Percentiles rank a stretch among this genome's conserved stretches.
These are phyloP conservation scores for Sporothrix sp. DNA, from an alignment of 2,329 filamentous ascomycete species.

Conservation along the genomic window DNA sequence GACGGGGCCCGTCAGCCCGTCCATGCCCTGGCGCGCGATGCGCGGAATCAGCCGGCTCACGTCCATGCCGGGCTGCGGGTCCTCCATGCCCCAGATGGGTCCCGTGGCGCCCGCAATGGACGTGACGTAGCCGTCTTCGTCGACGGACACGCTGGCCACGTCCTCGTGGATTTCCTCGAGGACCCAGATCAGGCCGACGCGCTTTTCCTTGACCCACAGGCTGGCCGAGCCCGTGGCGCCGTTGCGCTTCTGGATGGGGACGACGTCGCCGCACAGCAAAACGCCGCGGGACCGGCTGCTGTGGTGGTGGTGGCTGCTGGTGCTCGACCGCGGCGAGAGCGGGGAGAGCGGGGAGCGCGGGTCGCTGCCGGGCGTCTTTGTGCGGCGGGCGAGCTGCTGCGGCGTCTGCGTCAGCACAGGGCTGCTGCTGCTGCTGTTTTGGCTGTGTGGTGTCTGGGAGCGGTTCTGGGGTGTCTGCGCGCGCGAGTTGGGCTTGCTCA, in stretches of 20 bases:
- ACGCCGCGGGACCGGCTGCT: slow-evolving; percentile 68
- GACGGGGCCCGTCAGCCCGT: slow-evolving; percentile 58
- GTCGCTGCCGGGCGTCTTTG: slow-evolving; percentile 50
- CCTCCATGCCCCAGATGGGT: slow-evolving; percentile 73
- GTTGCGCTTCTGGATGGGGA: slow-evolving; percentile 93
- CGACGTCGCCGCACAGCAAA: slow-evolving; percentile 90
- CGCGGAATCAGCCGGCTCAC: slow-evolving; percentile 71
- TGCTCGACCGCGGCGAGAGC: slow-evolving; percentile 42
- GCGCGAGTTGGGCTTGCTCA: slow-evolving; percentile 68
- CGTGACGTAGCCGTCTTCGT: slow-evolving; percentile 65
- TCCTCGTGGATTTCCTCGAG: slow-evolving; percentile 96
- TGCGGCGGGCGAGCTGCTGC: slow-evolving; percentile 39
- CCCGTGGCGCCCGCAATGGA: slow-evolving; percentile 66
- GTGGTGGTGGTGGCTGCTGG: slow-evolving; percentile 55
- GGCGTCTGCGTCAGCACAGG: slow-evolving; percentile 18
- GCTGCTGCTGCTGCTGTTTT: slow-evolving; percentile 21
- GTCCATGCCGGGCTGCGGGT: slow-evolving; percentile 57
- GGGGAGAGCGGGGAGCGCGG: no score
- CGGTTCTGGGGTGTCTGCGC: slow-evolving; percentile 34
- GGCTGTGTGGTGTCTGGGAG: no score
- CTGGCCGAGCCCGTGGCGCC: slow-evolving; percentile 86
- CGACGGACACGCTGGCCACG: slow-evolving; percentile 64
- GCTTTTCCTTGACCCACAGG: slow-evolving; percentile 97
- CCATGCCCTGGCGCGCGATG: slow-evolving; percentile 67
- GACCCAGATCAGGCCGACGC: slow-evolving; percentile 90